Evolutionary conservation across 208 protist species (phyloP).

Genomic region (Naegleria lovaniensis): DNA sequence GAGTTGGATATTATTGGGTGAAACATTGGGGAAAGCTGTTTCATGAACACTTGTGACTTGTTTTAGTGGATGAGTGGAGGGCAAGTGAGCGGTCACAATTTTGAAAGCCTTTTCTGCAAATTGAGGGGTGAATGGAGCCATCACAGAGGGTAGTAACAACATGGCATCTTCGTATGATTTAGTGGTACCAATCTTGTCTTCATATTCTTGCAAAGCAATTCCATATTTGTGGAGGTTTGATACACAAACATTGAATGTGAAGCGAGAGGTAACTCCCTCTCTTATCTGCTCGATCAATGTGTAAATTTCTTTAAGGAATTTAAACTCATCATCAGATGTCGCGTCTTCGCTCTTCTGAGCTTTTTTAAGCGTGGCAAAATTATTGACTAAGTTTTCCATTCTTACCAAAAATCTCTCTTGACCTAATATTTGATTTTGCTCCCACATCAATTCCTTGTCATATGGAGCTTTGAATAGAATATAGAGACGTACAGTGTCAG

Average conservation of each 20-base stretch:
- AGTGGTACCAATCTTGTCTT: background rate
- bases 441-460: constrained; percentile 47
- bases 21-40: background rate
- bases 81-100: background rate
- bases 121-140: background rate
- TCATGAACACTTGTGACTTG: background rate
- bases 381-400: background rate
- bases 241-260: background rate
- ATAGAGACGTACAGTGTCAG: constrained; percentile 45
- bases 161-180: constrained; percentile 11
- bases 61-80: background rate
- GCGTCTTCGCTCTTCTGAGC: background rate
- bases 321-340: background rate
- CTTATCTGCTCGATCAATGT: background rate
- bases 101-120: background rate
- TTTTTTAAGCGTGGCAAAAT: background rate
- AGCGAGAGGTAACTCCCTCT: background rate
- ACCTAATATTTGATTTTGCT: constrained; percentile 33
- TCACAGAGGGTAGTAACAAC: background rate
- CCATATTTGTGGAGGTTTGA: constrained; percentile 11
- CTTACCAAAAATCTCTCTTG: constrained; percentile 33
- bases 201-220: background rate
- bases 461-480: constrained; percentile 60
- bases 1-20: background rate
- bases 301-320: background rate